These are phyloP conservation scores for Trametes cingulata DNA, from an alignment of 768 basidiomycete genomes.

Conservation along the genomic window DNA sequence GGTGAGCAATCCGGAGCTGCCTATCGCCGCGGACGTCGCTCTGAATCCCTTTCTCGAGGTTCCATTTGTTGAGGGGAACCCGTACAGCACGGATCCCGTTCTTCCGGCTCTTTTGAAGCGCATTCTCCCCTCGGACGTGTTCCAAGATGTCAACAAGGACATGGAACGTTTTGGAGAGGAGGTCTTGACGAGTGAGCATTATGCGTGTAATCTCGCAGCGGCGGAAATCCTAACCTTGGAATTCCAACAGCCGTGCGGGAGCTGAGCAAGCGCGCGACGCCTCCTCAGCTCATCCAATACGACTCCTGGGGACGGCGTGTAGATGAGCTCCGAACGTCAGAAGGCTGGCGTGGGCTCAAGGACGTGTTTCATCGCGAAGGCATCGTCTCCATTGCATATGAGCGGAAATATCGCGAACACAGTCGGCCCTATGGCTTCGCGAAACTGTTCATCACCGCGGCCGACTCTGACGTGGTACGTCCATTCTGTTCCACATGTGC, in stretches of 20 bases:
- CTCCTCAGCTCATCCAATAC: constrained; percentile 65
- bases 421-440: constrained; percentile 67
- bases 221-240: neutral
- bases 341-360: constrained; percentile 73
- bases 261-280: constrained; percentile 43
- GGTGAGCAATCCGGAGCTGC: constrained; percentile 34
- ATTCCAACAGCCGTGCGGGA: constrained; percentile 50
- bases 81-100: constrained; percentile 61
- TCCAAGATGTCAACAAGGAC: constrained; percentile 56
- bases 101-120: constrained; percentile 62
- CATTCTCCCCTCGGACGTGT: constrained; percentile 48
- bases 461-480: constrained; percentile 63
- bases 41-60: constrained; percentile 36
- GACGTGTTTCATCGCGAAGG: constrained; percentile 63
- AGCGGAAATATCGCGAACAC: constrained; percentile 58
- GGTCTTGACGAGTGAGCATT: constrained; percentile 48
- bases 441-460: constrained; percentile 61
- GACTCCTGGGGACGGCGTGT: constrained; percentile 71
- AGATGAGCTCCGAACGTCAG: constrained; percentile 67
- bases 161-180: constrained; percentile 59
- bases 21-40: neutral
- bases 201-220: neutral
- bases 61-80: constrained; percentile 57
- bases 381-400: constrained; percentile 65
- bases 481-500: neutral